Conservation (phyloP, 805 yeast species). For the Barnettozyma wickerhamii region DNA sequence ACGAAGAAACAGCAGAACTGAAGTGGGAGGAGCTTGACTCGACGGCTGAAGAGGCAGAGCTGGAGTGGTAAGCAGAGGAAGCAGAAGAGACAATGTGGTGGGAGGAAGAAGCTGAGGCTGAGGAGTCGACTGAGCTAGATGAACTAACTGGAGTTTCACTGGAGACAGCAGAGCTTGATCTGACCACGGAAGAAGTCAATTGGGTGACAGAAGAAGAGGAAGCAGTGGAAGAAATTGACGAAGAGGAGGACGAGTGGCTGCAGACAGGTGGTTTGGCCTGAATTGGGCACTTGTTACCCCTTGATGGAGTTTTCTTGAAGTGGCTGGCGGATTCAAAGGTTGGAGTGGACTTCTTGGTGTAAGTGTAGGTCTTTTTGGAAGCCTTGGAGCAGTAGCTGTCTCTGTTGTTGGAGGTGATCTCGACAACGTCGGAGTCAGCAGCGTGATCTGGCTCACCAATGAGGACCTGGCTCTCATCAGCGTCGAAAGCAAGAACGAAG, state of each 20-base stretch:
- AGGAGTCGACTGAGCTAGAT: not conserved
- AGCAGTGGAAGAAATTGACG: not conserved
- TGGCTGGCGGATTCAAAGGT: not conserved
- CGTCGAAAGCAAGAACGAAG: not conserved
- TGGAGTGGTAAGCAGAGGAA: not conserved
- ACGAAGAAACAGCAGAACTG: not conserved
- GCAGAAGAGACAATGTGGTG: not conserved
- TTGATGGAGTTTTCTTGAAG: not conserved
- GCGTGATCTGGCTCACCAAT: not conserved
- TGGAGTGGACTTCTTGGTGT: no score
- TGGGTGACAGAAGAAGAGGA: not conserved
- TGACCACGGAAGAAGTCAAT: not conserved
- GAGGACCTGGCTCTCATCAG: not conserved
- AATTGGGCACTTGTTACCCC: not conserved
- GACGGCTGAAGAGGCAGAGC: not conserved
- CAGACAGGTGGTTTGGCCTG: not conserved
- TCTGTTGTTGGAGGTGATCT: not conserved
- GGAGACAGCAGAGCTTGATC: not conserved
- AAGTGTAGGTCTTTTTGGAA: not conserved
- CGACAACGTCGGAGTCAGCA: not conserved
- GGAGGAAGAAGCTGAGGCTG: not conserved
- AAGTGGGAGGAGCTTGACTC: not conserved
- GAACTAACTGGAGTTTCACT: not conserved
- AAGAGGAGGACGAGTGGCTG: not conserved
- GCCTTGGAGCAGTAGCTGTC: not conserved